Evolutionary conservation across 2,329 filamentous ascomycete genomes (phyloP).

Genomic region (Fusarium acutatum): DNA sequence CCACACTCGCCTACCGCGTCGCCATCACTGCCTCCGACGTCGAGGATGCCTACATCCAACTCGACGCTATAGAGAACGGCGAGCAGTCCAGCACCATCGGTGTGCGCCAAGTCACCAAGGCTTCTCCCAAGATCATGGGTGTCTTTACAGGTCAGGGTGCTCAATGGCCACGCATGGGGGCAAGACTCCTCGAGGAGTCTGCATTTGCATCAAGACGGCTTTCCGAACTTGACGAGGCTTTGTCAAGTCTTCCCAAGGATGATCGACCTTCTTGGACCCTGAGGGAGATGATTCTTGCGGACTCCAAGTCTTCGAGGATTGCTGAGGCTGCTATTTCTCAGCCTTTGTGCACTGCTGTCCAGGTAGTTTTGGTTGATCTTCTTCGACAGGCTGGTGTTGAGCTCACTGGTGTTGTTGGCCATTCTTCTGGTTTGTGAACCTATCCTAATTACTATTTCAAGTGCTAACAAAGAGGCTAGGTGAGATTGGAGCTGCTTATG

Average conservation of each 20-base stretch:
- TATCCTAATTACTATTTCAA: accelerated
- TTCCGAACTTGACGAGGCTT: background rate
- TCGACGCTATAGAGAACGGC: background rate
- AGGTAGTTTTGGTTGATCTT: conserved; percentile 53
- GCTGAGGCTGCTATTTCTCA: conserved; percentile 44
- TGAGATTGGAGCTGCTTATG: conserved; percentile 57
- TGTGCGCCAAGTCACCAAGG: background rate
- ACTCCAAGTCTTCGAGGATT: conserved; percentile 18
- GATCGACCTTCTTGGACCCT: background rate
- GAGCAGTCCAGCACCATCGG: background rate
- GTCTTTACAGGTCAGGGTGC: conserved; percentile 50
- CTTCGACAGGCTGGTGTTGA: conserved; percentile 45
- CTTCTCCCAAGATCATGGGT: background rate
- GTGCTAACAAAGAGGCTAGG: accelerated
- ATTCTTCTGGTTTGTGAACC: conserved; percentile 47
- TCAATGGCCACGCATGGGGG: conserved; percentile 47
- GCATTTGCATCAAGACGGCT: background rate
- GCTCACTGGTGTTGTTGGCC: conserved; percentile 50
- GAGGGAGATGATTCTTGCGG: background rate
- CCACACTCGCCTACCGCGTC: background rate
- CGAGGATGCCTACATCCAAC: background rate
- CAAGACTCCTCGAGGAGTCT: background rate
- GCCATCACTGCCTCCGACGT: background rate
- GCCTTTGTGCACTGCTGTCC: conserved; percentile 53
- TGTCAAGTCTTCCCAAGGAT: background rate